Conservation (phyloP, 805 yeast genomes). For the Yueomyces sp. region DNA sequence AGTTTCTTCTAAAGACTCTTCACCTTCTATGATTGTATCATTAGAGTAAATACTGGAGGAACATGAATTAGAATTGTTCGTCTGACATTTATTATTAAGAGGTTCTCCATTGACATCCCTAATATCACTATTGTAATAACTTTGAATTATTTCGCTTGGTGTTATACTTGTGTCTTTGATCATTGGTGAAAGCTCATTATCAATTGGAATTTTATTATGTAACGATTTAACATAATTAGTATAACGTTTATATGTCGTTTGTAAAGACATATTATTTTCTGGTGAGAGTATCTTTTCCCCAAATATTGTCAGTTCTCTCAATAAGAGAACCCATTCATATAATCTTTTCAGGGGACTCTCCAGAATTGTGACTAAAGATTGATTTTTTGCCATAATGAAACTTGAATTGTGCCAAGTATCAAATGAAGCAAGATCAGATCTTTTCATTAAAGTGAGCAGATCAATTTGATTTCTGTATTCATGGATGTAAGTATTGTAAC, state of each 20-base stretch:
- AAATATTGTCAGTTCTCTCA: slow-evolving; percentile 2
- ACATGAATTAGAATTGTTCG: background rate
- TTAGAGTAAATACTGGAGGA: slow-evolving; percentile 1
- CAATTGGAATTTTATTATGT: background rate
- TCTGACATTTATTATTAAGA: background rate
- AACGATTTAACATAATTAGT: slow-evolving; percentile 5
- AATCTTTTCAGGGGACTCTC: slow-evolving; percentile 23
- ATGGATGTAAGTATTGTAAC: slow-evolving; percentile 23
- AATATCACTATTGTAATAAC: background rate
- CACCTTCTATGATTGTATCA: background rate
- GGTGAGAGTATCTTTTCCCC: background rate
- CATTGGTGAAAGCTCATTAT: slow-evolving; percentile 10
- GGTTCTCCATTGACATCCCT: too few relatives aligned
- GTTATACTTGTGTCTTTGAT: slow-evolving; percentile 3
- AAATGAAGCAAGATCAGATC: slow-evolving; percentile 8
- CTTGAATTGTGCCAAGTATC: slow-evolving; percentile 23
- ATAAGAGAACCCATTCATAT: slow-evolving; percentile 10
- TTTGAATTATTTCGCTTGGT: background rate
- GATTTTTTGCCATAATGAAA: slow-evolving; percentile 15
- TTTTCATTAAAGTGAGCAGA: slow-evolving; percentile 10
- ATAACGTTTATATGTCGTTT: slow-evolving; percentile 4
- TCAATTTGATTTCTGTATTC: slow-evolving; percentile 21
- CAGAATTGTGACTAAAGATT: slow-evolving; percentile 21
- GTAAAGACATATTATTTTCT: background rate
- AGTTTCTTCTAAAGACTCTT: background rate